Base-by-base conservation (phyloP, 306 rosid genomes). In the Inga leiocalycina region DNA sequence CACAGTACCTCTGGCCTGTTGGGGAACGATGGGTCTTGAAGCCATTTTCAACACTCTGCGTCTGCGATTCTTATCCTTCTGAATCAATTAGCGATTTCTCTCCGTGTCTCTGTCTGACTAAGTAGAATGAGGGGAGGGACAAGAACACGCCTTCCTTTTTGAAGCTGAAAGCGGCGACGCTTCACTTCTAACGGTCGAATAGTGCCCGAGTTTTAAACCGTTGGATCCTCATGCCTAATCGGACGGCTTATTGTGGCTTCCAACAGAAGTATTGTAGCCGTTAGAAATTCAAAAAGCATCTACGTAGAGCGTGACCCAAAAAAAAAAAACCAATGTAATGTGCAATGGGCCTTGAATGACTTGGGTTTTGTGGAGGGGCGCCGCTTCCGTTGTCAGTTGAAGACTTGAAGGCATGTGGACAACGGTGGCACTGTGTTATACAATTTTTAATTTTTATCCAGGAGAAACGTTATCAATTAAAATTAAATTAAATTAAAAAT, bases 171-270 rank as follows among this genome's bases (percentile, higher is more conserved):
- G 91, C 82, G 64, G 81, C 88, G 76, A 73, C 89, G 86, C 80
- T 86, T 86, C 92, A 16, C 79, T 27, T 54, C 48, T 62, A 94
- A 94, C 98, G 97, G 97, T 94, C 94, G 68, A 70, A 75, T 85
- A 77, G 59, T 67, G 34, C 15, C 15, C 4, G 8, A 32, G 45
- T 65, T 89, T 2, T 6, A 24, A 32, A 78, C 90, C 96, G 90
- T 92, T 84, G 49, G 94, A 91, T 93, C 49, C 17, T 71, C 32
- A 2, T 20, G 5, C 1, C 27, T 81, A 30, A 89, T 88, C 90
- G 19, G 30, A 85, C 87, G 90, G 71, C 3, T 7, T 11, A 54
- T 3, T 35, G 69, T 77, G 41, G 64, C 80, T 82, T 30, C 35
- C 10, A 19, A 57, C 0, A 20, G 59, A 22, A 82, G 7, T 81